phyloP scores from a whole-genome alignment of 2,329 filamentous ascomycete species.

The Trichoderma pleuroti region DNA sequence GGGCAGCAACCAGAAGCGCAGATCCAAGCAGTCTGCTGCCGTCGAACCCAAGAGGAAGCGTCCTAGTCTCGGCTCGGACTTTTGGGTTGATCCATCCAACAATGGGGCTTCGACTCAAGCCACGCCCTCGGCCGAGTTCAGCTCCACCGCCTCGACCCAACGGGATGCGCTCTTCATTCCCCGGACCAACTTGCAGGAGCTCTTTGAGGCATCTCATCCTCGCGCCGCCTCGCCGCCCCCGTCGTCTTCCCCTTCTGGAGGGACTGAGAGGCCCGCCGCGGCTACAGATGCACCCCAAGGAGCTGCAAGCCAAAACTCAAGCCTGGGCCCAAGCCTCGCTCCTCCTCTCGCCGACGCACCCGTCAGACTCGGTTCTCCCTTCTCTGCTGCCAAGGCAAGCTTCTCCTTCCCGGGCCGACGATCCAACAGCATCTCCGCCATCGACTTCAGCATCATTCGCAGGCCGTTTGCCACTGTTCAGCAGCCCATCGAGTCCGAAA shows the following conservation, averaged over 20 bases:
- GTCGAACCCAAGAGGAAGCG: conserved; percentile 51
- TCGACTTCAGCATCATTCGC: conserved; percentile 44
- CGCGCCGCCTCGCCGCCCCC: neutral
- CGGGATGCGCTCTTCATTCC: conserved; percentile 41
- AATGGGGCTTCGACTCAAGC: conserved; percentile 24
- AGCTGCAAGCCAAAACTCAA: neutral
- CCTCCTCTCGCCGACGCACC: conserved; percentile 36
- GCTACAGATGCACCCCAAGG: neutral
- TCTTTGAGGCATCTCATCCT: conserved; percentile 35
- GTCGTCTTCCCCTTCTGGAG: neutral
- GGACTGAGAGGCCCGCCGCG: neutral
- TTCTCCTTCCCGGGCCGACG: conserved; percentile 60
- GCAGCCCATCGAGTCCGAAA: conserved; percentile 36
- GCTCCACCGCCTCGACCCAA: conserved; percentile 33
- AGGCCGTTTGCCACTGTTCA: conserved; percentile 58
- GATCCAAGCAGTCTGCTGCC: conserved; percentile 43
- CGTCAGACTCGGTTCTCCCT: conserved; percentile 57
- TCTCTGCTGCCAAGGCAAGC: conserved; percentile 48
- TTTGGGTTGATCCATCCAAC: conserved; percentile 47
- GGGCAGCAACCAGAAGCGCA: conserved; percentile 53
- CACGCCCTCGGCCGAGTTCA: conserved; percentile 31
- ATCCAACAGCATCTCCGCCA: conserved; percentile 44
- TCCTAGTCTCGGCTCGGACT: conserved; percentile 52
- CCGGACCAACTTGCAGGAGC: conserved; percentile 40
- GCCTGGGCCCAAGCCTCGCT: conserved; percentile 21